Percentiles rank a stretch among this genome's conserved stretches.
These are phyloP conservation scores for Candida pseudoglaebosa DNA, from an alignment of 805 yeast genomes.

Conservation along the genomic window DNA sequence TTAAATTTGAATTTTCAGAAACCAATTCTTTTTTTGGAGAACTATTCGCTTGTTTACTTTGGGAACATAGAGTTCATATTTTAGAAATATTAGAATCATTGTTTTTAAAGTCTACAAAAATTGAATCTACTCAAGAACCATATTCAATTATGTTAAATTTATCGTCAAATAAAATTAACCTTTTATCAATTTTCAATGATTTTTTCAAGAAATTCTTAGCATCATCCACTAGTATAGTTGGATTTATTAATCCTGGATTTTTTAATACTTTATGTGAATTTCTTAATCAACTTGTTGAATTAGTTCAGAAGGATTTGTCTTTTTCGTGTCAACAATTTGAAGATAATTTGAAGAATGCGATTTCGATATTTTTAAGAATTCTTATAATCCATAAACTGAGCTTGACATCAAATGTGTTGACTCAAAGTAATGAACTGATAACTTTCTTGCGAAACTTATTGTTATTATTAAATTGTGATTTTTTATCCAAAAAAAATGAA, in stretches of 20 bases:
- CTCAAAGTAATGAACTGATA: slow-evolving; percentile 37
- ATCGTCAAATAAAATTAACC: slow-evolving; percentile 12
- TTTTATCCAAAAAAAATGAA: slow-evolving; percentile 34
- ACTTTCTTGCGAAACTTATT: slow-evolving; percentile 46
- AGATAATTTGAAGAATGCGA: slow-evolving; percentile 21
- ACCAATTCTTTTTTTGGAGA: slow-evolving; percentile 39
- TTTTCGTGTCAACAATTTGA: slow-evolving; percentile 3
- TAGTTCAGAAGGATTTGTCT: slow-evolving; percentile 10
- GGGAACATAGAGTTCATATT: slow-evolving; percentile 24
- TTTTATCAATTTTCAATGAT: slow-evolving; percentile 39
- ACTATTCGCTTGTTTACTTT: slow-evolving; percentile 27
- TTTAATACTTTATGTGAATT: slow-evolving; percentile 21
- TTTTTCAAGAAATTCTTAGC: slow-evolving; percentile 46
- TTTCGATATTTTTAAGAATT: slow-evolving; percentile 50
- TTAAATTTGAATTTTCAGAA: slow-evolving; percentile 24
- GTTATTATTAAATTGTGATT: slow-evolving; percentile 40
- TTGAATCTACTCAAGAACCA: slow-evolving; percentile 7
- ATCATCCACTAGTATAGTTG: slow-evolving; percentile 20
- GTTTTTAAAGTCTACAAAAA: slow-evolving; percentile 19
- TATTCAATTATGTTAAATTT: slow-evolving; percentile 4
- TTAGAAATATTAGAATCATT: slow-evolving; percentile 25
- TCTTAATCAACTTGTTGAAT: slow-evolving; percentile 17
- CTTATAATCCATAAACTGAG: slow-evolving; percentile 55
- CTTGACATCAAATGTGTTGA: slow-evolving; percentile 43
- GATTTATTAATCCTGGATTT: slow-evolving; percentile 14